A percentile compares a stretch with the other conserved stretches of the same genome.
These are phyloP conservation scores for Solanum virginianum DNA, from an alignment of 257 asterid genomes.

Conservation along the genomic window DNA sequence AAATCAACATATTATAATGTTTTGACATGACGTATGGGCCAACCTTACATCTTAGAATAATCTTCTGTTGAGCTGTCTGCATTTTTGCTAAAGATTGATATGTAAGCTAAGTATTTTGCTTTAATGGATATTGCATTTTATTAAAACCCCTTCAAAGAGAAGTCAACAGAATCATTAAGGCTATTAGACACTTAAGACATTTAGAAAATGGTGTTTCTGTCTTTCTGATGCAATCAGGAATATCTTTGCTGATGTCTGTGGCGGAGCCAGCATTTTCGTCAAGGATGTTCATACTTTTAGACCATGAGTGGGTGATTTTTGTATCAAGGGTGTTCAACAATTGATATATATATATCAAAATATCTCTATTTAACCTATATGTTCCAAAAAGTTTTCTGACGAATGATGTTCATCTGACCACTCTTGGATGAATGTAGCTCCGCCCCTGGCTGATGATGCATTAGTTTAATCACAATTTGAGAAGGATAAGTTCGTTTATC, in stretches of 20 bases:
- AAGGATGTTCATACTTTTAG: too few relatives aligned
- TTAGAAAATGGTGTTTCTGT: neutral
- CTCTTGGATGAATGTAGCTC: too few relatives aligned
- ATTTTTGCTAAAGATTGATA: neutral
- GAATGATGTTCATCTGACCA: too few relatives aligned
- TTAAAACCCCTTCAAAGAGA: neutral
- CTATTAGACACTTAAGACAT: neutral
- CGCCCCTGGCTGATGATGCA: neutral
- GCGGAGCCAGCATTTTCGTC: too few relatives aligned
- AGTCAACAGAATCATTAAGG: neutral
- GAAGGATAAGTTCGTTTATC: neutral
- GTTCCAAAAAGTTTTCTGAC: too few relatives aligned
- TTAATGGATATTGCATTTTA: neutral
- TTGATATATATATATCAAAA: too few relatives aligned
- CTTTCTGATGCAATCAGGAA: neutral
- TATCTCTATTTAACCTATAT: too few relatives aligned
- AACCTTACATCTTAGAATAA: neutral
- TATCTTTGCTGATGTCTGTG: neutral
- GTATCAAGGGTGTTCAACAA: too few relatives aligned
- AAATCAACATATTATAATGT: neutral
- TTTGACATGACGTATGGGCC: neutral
- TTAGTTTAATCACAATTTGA: neutral
- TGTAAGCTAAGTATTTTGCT: neutral
- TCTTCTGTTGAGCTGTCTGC: neutral
- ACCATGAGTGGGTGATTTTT: too few relatives aligned